Percentiles rank a stretch among this genome's conserved stretches.
Evolutionary conservation across 768 basidiomycete species (phyloP).

Genomic region (Termitomyces sp.): DNA sequence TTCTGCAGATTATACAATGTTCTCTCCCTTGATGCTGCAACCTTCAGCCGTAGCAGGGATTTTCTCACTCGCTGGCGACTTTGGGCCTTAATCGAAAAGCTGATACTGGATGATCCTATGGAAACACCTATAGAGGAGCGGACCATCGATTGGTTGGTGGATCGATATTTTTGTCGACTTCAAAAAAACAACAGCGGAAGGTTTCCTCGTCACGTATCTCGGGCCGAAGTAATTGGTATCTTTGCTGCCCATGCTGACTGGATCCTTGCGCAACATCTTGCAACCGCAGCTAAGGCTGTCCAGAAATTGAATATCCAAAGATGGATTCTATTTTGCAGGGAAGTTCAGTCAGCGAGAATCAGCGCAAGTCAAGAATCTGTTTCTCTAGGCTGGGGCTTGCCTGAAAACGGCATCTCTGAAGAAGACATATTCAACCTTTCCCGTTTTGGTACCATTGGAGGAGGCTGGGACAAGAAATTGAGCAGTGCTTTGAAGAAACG

Average conservation of each 20-base stretch:
- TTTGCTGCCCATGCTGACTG: conserved; percentile 56
- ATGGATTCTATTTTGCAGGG: conserved; percentile 43
- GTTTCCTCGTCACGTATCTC: conserved; percentile 41
- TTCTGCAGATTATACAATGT: conserved; percentile 35
- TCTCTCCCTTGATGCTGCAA: conserved; percentile 37
- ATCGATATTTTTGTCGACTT: conserved; percentile 29
- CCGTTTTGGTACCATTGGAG: conserved; percentile 23
- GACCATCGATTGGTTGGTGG: conserved; percentile 45
- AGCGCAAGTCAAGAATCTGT: conserved; percentile 20
- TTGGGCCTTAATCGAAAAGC: conserved; percentile 37
- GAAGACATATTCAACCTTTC: conserved; percentile 18
- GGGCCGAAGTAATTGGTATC: conserved; percentile 40
- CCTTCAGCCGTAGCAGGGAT: conserved; percentile 34
- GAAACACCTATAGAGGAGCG: conserved; percentile 28
- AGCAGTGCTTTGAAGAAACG: conserved; percentile 8
- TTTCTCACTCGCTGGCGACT: conserved; percentile 51
- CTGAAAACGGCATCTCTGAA: conserved; percentile 17
- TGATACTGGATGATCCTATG: conserved; percentile 27
- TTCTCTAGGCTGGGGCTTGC: conserved; percentile 32
- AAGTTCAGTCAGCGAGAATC: conserved; percentile 23
- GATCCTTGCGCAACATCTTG: conserved; percentile 47
- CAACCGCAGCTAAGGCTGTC: conserved; percentile 13
- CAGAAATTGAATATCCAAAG: conserved; percentile 33
- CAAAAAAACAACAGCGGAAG: conserved; percentile 25
- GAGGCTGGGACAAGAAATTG: conserved; percentile 24